Evolutionary conservation across 306 rosid genomes (phyloP), one percentile per base, ranked within the genome.

Genomic region (Cicer bijugum): DNA sequence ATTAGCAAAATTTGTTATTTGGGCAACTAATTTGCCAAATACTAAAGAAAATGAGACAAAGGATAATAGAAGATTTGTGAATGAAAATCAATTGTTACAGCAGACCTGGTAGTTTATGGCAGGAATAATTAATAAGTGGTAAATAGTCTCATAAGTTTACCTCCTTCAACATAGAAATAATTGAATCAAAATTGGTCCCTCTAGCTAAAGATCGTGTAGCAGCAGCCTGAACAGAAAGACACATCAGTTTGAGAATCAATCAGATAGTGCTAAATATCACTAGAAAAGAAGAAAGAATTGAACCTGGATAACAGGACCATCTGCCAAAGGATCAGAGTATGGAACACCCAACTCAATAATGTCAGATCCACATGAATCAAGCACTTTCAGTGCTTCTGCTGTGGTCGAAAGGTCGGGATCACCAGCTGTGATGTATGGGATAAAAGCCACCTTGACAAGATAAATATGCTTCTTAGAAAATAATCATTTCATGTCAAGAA

Each of bases 251-350:
- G 76, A 66, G 75, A 7, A 16, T 28, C 35, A 69, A 76, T 23
- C 50, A 59, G 47, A 69, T 14, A 75, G 37, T 51, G 56, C 58
- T 35, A 62, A 71, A 57, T 55, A 59, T 33, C 44, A 6, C 6
- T 59, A 12, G 52, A 68, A 78, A 10, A 45, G 33, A 45, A 56
- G 10, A 50, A 50, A 75, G 10, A 46, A 19, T 19, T 67, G 37
- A 78, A 94, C 99, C 99, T 94, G 99, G 74, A 94, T 94, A 80
- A 91, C 97, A 35, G 99, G 99, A 72, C 99, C 99, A 85, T 94
- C 99, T 4, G 99, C 99, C 89, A 94, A 82, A 75, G 99, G 97
- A 84, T 94, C 99, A 15, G 99, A 91, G 71, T 94, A 94, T 0
- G 97, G 99, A 67, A 91, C 91, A 4, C 99, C 99, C 1, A 94